Base-by-base conservation (phyloP, 345 rosid genomes). In the Citrus maxima region DNA sequence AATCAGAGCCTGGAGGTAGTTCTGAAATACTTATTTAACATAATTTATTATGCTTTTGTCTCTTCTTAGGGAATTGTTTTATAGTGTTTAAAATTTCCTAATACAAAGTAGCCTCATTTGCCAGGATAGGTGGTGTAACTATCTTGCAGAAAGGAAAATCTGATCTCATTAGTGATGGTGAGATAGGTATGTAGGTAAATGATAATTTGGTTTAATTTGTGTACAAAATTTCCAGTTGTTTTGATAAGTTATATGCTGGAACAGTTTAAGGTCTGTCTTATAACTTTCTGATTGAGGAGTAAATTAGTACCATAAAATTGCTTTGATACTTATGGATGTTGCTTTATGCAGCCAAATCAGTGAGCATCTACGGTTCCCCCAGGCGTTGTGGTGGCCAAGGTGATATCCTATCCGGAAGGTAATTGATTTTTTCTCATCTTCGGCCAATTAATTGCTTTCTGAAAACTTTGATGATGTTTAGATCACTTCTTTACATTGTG, bases 341-440 rank as follows among this genome's bases (percentile, higher is more conserved):
- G 32, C 58, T 71, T 74, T 78, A 56, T 84, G 80, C 87, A 96
- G 98, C 91, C 70, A 90, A 89, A 85, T 88, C 95, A 21, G 97
- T 96, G 74, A 83, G 94, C 74, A 85, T 88, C 56, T 88, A 88
- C 79, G 95, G 98, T 73, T 94, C 98, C 0, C 97, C 97, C 70
- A 85, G 98, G 81, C 97, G 97, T 25, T 96, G 97, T 74, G 99
- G 98, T 70, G 98, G 98, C 71, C 99, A 96, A 80, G 99, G 98
- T 27, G 98, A 96, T 81, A 93, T 96, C 75, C 99, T 94, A 70
- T 93, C 99, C 35, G 99, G 98, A 84, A 85, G 97, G 99, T 95
- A 82, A 84, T 46, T 74, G 70, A 66, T 70, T 58, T 24, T n/a
- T 6, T 42, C 10, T 10, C 46, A 25, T 78, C 35, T 42, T 28